Evolutionary conservation across 768 basidiomycete genomes (phyloP), one percentile per base, ranked within the genome.

Genomic region (Suillus subaureus): DNA sequence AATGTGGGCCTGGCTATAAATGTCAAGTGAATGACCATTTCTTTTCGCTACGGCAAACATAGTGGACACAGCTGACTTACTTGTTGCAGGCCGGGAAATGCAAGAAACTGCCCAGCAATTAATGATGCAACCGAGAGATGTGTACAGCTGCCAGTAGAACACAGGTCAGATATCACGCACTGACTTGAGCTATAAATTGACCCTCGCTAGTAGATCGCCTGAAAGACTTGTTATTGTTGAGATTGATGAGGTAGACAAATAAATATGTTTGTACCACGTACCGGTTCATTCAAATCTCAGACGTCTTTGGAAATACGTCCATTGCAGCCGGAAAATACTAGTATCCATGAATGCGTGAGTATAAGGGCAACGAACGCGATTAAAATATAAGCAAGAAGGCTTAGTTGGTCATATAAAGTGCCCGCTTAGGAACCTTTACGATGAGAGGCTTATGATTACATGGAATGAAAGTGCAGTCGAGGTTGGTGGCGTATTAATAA

Each of bases 401-500:
- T 49, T 16, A 94, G 83, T 93, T 93, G 71, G 89, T 91, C 77
- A 92, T 84, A 83, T 96, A 96, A 55, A 96, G 87, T 64, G 90
- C 89, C 75, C 97, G 93, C 84, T 93, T 94, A 77, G 94, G 91
- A 68, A 96, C 96, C 84, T 96, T 97, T 79, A 89, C 88, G 74
- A 98, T 94, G 68, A 97, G 75, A 26, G 89, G 83, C 26, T 93
- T 91, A 75, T 96, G 2, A 37, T 37, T 1, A 37, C 39, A 49
- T 96, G 96, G 93, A 99, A 99, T 63, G 97, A 85, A 63, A 96
- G 87, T 42, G 81, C 82, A n/a, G 80, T 99, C 97, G 61, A 99
- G 87, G 78, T 90, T 90, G 69, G 87, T 85, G 62, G 97, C 94
- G 74, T 98, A 98, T 92, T 96, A 70, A 13, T 62, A 58, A 54